Evolutionary conservation across 768 basidiomycete genomes (phyloP), one percentile per base, ranked within the genome.

Genomic region (Phlebiopsis gigantea): DNA sequence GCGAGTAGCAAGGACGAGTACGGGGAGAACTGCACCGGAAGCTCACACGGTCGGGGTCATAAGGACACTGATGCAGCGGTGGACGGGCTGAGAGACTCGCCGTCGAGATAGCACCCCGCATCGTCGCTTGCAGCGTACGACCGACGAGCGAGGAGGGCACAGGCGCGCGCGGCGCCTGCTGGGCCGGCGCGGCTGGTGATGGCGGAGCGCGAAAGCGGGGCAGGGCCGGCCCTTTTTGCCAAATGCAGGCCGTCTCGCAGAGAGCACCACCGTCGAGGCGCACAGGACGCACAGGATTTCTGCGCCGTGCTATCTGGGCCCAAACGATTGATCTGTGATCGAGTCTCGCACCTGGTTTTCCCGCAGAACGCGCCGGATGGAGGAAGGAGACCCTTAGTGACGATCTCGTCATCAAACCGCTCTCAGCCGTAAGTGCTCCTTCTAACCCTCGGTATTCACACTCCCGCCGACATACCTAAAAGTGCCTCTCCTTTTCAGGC

Each of bases 351-450:
- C 45, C 56, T 58, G 56, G 59, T 60, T 60, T 48, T 55, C 53
- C 56, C 57, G 53, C 57, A 57, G 51, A 10, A 46, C 17, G 21
- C 52, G 39, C 46, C 34, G 46, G 26, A 19, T 57, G 50, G 47
- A 53, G 57, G 57, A 41, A 22, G 30, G 55, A 53, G 61, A 63
- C 63, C 65, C 66, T 65, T 66, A 58, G 66, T 63, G 66, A 68
- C 66, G 58, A 63, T 57, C 59, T 57, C 26, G 28, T 57, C 65
- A 65, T 66, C 63, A 64, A 57, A 55, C 65, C 53, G 65, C 57
- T 55, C 54, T 59, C 56, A 55, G 54, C 54, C 57, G 57, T 58
- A 58, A 58, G 58, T 58, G 55, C 61, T 59, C 25, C 58, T 55
- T 55, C 58, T 59, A 59, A 49, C 58, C 57, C 58, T 58, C 61